Evolutionary conservation across 1,284 basidiomycete species (phyloP).

Genomic region (Cutaneotrichosporon dermatis): DNA sequence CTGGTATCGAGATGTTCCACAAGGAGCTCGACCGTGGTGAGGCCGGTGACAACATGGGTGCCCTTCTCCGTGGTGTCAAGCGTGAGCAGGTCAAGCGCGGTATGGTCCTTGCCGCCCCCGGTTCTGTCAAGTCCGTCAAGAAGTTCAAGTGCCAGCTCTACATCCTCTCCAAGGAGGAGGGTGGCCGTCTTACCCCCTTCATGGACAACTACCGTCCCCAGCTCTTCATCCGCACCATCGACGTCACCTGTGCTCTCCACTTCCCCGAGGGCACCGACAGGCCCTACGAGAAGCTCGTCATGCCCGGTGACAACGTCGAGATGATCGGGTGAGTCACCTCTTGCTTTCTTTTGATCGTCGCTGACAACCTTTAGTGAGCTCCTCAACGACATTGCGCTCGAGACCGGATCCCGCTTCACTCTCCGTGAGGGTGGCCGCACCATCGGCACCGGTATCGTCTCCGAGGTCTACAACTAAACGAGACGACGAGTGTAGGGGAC

Average conservation of each 20-base stretch:
- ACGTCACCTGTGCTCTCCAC: conserved; percentile 79
- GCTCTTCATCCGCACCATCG: conserved; percentile 92
- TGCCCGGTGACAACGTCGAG: conserved; percentile 98
- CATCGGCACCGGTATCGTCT: conserved; percentile 60
- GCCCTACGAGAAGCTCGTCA: conserved; percentile 80
- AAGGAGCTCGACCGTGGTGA: conserved; percentile 98
- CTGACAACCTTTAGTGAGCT: conserved; percentile 54
- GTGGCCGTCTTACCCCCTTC: conserved; percentile 97
- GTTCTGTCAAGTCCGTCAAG: conserved; percentile 87
- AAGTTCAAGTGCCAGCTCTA: conserved; percentile 93
- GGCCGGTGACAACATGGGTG: conserved; percentile 99
- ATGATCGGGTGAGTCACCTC: conserved; percentile 57
- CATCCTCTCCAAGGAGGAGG: conserved; percentile 94
- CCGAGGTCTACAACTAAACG: conserved; percentile 5
- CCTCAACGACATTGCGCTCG: conserved; percentile 83
- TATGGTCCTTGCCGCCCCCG: conserved; percentile 83
- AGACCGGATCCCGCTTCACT: conserved; percentile 92
- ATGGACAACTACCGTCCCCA: conserved; percentile 95
- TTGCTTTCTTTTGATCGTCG: no score
- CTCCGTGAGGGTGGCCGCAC: conserved; percentile 96
- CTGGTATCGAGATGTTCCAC: conserved; percentile 99
- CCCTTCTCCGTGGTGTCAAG: conserved; percentile 92
- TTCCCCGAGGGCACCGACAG: conserved; percentile 71
- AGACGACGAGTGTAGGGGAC: neutral
- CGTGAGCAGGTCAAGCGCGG: conserved; percentile 93